A percentile compares a stretch with the other conserved stretches of the same genome.
These are phyloP conservation scores for Coemansia sp. DNA, from an alignment of 192 early-diverging fungal species.

Conservation along the genomic window DNA sequence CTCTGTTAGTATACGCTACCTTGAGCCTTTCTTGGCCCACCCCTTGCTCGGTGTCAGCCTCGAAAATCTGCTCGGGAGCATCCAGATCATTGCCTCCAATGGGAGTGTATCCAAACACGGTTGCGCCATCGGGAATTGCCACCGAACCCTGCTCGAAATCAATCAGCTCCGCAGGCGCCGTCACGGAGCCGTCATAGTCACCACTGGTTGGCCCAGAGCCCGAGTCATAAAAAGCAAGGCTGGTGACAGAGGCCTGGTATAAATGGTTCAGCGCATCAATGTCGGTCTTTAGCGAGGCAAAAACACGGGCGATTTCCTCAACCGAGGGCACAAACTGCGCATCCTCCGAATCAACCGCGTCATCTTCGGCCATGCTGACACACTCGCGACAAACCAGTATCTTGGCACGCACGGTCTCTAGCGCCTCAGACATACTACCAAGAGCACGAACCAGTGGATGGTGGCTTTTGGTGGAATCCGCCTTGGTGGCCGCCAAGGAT, in stretches of 20 bases:
- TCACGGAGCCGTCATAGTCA: background rate
- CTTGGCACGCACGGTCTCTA: constrained; percentile 29
- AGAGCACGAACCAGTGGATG: constrained; percentile 22
- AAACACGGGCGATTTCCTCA: constrained; percentile 28
- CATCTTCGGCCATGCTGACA: background rate
- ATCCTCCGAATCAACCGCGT: background rate
- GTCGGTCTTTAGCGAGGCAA: constrained; percentile 45
- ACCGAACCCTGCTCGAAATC: background rate
- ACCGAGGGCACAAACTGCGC: background rate
- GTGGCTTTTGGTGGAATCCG: background rate
- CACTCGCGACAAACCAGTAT: constrained; percentile 23
- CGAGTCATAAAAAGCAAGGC: constrained; percentile 10
- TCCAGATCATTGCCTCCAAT: constrained; percentile 15
- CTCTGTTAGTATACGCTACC: background rate
- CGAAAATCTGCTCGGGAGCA: constrained; percentile 28
- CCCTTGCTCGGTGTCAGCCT: constrained; percentile 25
- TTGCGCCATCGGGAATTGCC: constrained; percentile 3
- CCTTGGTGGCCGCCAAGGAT: constrained; percentile 3
- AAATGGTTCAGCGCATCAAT: constrained; percentile 27
- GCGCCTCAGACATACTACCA: constrained; percentile 11
- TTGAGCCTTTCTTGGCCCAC: background rate
- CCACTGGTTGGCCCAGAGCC: background rate
- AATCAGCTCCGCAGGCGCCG: background rate
- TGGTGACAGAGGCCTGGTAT: constrained; percentile 30
- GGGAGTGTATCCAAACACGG: constrained; percentile 32